phyloP scores from a whole-genome alignment of 495 filamentous ascomycete genomes.

The Penicillium paxilli region DNA sequence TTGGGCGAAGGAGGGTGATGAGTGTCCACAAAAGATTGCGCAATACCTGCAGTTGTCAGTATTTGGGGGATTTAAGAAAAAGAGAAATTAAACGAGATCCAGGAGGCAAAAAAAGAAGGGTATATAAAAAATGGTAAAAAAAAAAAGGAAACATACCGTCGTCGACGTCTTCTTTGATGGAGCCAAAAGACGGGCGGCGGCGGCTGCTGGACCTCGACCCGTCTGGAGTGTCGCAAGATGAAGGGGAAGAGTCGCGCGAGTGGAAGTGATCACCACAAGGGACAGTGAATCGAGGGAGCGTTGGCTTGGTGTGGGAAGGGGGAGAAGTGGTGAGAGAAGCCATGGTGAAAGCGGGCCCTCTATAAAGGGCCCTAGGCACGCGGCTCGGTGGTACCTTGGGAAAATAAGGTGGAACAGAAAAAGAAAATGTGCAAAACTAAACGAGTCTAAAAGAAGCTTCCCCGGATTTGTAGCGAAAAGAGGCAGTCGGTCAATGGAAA shows the following conservation, averaged over 20 bases:
- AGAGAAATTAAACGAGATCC: too few species aligned
- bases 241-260: constrained; percentile 41
- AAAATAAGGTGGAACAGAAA: constrained; percentile 13
- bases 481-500: constrained; percentile 20
- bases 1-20: constrained; percentile 59
- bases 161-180: constrained; percentile 48
- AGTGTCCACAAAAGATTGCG: constrained; percentile 71
- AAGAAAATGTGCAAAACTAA: constrained; percentile 23
- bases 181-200: constrained; percentile 45
- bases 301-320: constrained; percentile 23
- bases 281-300: constrained; percentile 20
- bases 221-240: constrained; percentile 38
- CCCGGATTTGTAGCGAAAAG: constrained; percentile 37
- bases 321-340: constrained; percentile 29
- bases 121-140: not conserved
- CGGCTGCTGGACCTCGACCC: constrained; percentile 43
- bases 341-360: constrained; percentile 39
- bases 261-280: constrained; percentile 27
- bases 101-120: too few species aligned
- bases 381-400: constrained; percentile 16
- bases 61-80: constrained; percentile 3
- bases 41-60: constrained; percentile 45
- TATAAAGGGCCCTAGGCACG: constrained; percentile 33
- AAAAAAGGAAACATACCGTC: constrained; percentile 32
- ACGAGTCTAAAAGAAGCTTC: constrained; percentile 24